These are phyloP conservation scores for Didymella segeticola DNA, from an alignment of 2,329 filamentous ascomycete genomes.

Conservation along the genomic window DNA sequence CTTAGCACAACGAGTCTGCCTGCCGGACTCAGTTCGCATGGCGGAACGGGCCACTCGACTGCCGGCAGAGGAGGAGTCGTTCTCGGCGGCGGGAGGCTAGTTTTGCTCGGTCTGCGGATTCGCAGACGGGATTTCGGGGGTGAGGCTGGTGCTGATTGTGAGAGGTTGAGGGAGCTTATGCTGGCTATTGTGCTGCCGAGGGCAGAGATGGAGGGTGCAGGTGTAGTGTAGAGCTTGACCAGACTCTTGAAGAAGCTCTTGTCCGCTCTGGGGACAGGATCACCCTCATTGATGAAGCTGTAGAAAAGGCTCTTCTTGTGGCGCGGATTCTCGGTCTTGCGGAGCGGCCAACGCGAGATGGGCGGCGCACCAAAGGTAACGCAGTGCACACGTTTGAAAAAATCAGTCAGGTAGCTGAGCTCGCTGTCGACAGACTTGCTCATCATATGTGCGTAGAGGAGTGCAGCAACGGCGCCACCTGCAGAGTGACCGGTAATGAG, in stretches of 20 bases:
- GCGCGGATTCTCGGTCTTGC: slow-evolving; percentile 58
- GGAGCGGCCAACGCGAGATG: slow-evolving; percentile 72
- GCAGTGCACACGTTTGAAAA: slow-evolving; percentile 82
- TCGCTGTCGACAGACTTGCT: slow-evolving; percentile 68
- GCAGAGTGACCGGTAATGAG: slow-evolving; percentile 88
- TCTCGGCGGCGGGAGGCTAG: slow-evolving; percentile 28
- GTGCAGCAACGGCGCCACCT: slow-evolving; percentile 79
- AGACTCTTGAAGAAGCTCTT: slow-evolving; percentile 76
- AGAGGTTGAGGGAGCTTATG: slow-evolving; percentile 37
- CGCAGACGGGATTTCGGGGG: slow-evolving; percentile 25
- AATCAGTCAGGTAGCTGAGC: slow-evolving; percentile 70
- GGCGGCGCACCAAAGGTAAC: slow-evolving; percentile 86
- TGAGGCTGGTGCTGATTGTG: slow-evolving; percentile 9
- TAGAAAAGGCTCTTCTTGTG: slow-evolving; percentile 75
- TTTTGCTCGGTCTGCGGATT: slow-evolving; percentile 28
- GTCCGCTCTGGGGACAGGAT: slow-evolving; percentile 79
- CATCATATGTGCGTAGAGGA: slow-evolving; percentile 85
- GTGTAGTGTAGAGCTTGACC: slow-evolving; percentile 71
- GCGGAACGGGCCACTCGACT: slow-evolving; percentile 70
- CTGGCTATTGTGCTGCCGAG: slow-evolving; percentile 26
- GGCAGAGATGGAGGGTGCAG: slow-evolving; percentile 54
- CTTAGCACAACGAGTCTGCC: slow-evolving; percentile 71
- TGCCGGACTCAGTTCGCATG: slow-evolving; percentile 71
- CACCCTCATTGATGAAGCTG: slow-evolving; percentile 84
- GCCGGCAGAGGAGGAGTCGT: slow-evolving; percentile 32